Evolutionary conservation across 2,329 filamentous ascomycete genomes (phyloP), one percentile per base, ranked within the genome.

Genomic region (Verruconis gallopava): DNA sequence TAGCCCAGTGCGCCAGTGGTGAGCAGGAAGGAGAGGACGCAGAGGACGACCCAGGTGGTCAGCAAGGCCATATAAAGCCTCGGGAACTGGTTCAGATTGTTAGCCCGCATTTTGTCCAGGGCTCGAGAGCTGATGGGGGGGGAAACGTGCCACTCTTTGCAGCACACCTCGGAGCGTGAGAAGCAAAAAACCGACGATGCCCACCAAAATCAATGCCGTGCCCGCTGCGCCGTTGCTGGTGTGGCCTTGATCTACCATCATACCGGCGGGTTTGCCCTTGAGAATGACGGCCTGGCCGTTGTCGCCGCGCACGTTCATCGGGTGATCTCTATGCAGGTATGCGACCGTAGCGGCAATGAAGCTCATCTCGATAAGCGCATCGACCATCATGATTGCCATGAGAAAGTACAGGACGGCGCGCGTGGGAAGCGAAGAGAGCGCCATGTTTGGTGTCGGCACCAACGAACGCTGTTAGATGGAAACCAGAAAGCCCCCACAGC

Each of bases 201-300:
- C 49, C 32, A 55, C 44, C 5, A 54, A 44, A n/a, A 56, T 48
- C 42, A 55, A 51, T 5, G 48, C 52, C 15, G 53, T 55, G 15
- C 54, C 53, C 4, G 53, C 51, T 3, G 54, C 54, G 34, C 53
- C 54, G 43, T 56, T 56, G 43, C 46, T 46, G 21, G 52, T 51
- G 35, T 56, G 54, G 37, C 54, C 54, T 46, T 55, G 51, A 43
- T 56, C 42, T 36, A 15, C 14, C 11, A 9, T 6, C 17, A 36
- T 6, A 15, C 17, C 12, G 9, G 11, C 6, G 11, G 33, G 33
- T 36, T 36, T 36, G 11, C 12, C 33, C 11, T 36, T 18, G 6
- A 36, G 33, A 11, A 36, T 36, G 12, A 13, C 17, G 6, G 25
- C 9, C 9, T 9, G 6, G 6, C 25, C 25, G n/a, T 30, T n/a